Conservation (phyloP, 805 yeast species). For the Wickerhamiella spandovensis region DNA sequence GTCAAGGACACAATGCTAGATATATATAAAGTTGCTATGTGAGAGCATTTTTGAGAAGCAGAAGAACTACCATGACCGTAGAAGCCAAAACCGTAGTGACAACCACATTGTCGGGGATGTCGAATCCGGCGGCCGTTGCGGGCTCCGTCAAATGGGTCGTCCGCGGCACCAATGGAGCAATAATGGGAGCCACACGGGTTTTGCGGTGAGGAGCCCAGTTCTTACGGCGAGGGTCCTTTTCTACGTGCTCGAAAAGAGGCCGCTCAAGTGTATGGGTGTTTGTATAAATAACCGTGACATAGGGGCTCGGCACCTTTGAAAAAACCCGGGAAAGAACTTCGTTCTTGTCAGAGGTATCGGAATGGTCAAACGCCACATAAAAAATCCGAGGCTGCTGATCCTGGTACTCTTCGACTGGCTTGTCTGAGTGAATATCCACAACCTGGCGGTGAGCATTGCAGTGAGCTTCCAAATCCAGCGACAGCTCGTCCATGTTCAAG, state of each 20-base stretch:
- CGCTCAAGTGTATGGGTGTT: slow-evolving; percentile 22
- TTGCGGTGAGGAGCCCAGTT: slow-evolving; percentile 14
- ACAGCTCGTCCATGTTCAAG: slow-evolving; percentile 15
- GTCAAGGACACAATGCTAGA: background rate
- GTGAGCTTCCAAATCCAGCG: slow-evolving; percentile 16
- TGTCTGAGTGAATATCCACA: slow-evolving; percentile 4
- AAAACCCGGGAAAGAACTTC: slow-evolving; percentile 40
- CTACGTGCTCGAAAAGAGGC: slow-evolving; percentile 18
- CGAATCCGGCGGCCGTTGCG: slow-evolving; percentile 10
- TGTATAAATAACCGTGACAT: slow-evolving; percentile 46
- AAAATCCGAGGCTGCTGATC: slow-evolving; percentile 14
- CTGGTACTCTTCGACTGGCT: slow-evolving; percentile 6
- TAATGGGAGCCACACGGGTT: slow-evolving; percentile 11
- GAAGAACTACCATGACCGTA: slow-evolving; percentile 6
- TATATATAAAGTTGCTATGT: background rate
- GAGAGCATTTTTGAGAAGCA: slow-evolving; percentile 1
- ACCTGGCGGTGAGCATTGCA: slow-evolving; percentile 13
- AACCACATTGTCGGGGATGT: slow-evolving; percentile 16
- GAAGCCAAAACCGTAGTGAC: slow-evolving; percentile 12
- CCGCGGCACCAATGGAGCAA: slow-evolving; percentile 13
- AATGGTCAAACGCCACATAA: slow-evolving; percentile 12
- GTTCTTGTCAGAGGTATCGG: slow-evolving; percentile 16
- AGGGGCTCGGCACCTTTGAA: slow-evolving; percentile 66
- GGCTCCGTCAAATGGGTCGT: background rate
- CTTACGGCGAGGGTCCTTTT: slow-evolving; percentile 19